Conservation (phyloP, 192 early-diverging fungal species). For the Phycomyces blakesleeanus region DNA sequence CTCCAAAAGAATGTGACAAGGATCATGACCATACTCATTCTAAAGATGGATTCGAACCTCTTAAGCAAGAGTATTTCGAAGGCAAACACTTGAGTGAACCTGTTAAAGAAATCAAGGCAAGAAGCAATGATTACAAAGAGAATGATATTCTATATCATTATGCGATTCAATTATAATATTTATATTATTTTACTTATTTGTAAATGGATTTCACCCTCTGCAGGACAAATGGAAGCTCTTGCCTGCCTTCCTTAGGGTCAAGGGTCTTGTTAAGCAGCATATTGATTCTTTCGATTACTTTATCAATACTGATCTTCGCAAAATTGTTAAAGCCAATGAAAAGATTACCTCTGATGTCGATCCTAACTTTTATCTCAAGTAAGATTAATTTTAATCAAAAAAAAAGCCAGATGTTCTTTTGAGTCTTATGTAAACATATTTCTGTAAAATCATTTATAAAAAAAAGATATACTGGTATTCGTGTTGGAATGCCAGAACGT, state of each 20-base stretch:
- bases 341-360: slow-evolving; percentile 90
- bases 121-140: too few species aligned
- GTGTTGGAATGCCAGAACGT: slow-evolving; percentile 77
- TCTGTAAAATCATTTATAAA: not conserved
- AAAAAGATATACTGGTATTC: slow-evolving; percentile 84
- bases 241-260: slow-evolving; percentile 94
- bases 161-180: not conserved
- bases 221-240: slow-evolving; percentile 98
- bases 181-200: not conserved
- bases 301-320: slow-evolving; percentile 89
- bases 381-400: slow-evolving; percentile 17
- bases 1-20: too few species aligned
- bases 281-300: slow-evolving; percentile 99
- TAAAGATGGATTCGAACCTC: slow-evolving; percentile 29
- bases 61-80: slow-evolving; percentile 27
- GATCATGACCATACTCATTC: not conserved
- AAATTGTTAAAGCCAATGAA: slow-evolving; percentile 91
- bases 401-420: too few species aligned
- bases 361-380: slow-evolving; percentile 89
- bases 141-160: not conserved
- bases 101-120: slow-evolving; percentile 39
- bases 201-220: not conserved
- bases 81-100: slow-evolving; percentile 35
- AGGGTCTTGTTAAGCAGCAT: slow-evolving; percentile 98
- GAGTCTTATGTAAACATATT: not conserved